Evolutionary conservation across 139 green algal genomes (phyloP).

Genomic region (Ettlia oleoabundans): DNA sequence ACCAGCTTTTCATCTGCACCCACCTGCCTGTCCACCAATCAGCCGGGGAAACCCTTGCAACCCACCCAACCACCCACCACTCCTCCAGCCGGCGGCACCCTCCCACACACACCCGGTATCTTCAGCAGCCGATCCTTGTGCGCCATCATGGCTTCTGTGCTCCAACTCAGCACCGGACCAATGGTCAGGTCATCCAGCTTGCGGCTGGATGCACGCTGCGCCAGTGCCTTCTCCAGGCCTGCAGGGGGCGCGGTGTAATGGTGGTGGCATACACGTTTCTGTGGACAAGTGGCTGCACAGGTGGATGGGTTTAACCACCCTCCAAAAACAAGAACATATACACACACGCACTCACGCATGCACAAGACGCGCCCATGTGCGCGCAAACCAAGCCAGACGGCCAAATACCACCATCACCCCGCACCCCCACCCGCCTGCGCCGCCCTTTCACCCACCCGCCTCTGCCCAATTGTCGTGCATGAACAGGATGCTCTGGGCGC

Average conservation of each 20-base stretch:
- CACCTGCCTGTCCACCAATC: no score
- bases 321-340: neutral
- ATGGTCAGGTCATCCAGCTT: constrained; percentile 89
- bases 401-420: neutral
- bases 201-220: constrained; percentile 60
- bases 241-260: constrained; percentile 35
- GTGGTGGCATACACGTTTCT: no score
- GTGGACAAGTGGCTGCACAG: neutral
- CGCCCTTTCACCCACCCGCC: constrained; percentile 48
- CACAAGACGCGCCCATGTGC: no score
- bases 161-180: constrained; percentile 92
- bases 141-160: constrained; percentile 81
- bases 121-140: constrained; percentile 81
- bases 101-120: constrained; percentile 72
- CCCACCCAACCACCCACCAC: neutral
- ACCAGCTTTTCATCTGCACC: no score
- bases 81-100: neutral
- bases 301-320: neutral
- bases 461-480: constrained; percentile 79
- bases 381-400: no score
- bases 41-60: neutral
- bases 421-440: neutral
- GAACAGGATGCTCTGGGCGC: constrained; percentile 96
- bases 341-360: neutral
- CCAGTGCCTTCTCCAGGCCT: constrained; percentile 79